Evolutionary conservation across 345 rosid genomes (phyloP), one percentile per base, ranked within the genome.

Genomic region (Theobroma cacao): DNA sequence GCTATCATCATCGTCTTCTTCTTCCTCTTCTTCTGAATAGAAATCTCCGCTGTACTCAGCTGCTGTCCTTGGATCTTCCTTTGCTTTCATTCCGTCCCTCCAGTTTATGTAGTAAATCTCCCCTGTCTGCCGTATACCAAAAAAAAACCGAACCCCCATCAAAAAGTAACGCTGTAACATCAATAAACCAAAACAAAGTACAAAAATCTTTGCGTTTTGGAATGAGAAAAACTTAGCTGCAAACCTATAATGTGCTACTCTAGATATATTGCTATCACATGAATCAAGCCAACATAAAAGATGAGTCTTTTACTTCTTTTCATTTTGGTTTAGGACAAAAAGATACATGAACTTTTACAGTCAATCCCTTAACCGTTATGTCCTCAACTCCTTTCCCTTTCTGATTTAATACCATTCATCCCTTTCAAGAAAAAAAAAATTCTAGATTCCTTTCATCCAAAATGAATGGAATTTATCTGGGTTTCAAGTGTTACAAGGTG

Each of bases 31-130:
- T 59, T 87, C 89, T 68, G 84, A 91, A 75, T 80, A 88, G 74
- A 76, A 82, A 62, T 79, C 82, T 22, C 84, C 88, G 24, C 81
- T 77, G 12, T 86, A 76, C 22, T 86, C 88, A 52, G 79, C 84
- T 20, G 76, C 61, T 80, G 75, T 31, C 38, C 93, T 85, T 15
- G 91, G 95, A 87, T 91, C 98, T 66, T 92, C 92, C 38, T 77
- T 88, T 17, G 90, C 91, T 80, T 81, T 93, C 89, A 82, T 83
- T 43, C 98, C 96, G 20, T 80, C 87, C 76, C 86, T 90, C 97
- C 96, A 91, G 88, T 88, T 91, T 78, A 91, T 87, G 84, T 90
- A 93, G 82, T 93, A 93, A 43, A 95, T 71, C 82, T 93, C 99
- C 80, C 98, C 95, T 40, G 94, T 93, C 98, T 94, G 85, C 50